A percentile compares a stretch with the other conserved stretches of the same genome.
These are phyloP conservation scores for Colletotrichum sp. DNA, from an alignment of 2,329 filamentous ascomycete species.

Conservation along the genomic window DNA sequence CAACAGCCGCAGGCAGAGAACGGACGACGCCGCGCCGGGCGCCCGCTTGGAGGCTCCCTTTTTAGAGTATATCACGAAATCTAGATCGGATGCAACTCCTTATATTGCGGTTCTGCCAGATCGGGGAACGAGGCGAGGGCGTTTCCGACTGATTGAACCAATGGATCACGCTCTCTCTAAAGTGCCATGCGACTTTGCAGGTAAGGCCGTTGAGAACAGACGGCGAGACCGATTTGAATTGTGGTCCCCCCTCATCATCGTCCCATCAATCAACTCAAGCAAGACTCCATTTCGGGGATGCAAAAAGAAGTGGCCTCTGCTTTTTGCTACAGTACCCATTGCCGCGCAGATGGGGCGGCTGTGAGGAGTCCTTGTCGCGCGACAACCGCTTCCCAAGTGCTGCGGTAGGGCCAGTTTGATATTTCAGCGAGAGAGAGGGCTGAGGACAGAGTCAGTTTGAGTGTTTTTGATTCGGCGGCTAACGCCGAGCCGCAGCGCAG, in stretches of 20 bases:
- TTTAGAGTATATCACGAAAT: not conserved
- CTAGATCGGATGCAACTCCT: constrained; percentile 4
- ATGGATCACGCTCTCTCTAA: not conserved
- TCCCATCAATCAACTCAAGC: not conserved
- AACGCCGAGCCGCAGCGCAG: constrained; percentile 1
- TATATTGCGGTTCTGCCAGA: not conserved
- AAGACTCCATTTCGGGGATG: not conserved
- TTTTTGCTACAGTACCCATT: not conserved
- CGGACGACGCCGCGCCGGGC: not conserved
- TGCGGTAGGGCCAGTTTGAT: not conserved
- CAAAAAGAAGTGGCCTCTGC: not conserved
- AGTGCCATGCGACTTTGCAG: not conserved
- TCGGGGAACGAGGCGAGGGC: not conserved
- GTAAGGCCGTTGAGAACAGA: not conserved
- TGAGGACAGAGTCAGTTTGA: not conserved
- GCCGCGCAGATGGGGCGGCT: not conserved
- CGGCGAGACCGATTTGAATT: not conserved
- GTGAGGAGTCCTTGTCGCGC: not conserved
- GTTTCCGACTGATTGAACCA: not conserved
- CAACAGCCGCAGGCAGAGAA: not conserved
- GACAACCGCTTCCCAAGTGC: not conserved
- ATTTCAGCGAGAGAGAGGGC: not conserved
- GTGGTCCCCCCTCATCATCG: not conserved
- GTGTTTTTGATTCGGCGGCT: not conserved
- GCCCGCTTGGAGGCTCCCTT: not conserved